Base-by-base conservation (phyloP, 2,329 filamentous ascomycete species). In the Calonectria hawksworthii region DNA sequence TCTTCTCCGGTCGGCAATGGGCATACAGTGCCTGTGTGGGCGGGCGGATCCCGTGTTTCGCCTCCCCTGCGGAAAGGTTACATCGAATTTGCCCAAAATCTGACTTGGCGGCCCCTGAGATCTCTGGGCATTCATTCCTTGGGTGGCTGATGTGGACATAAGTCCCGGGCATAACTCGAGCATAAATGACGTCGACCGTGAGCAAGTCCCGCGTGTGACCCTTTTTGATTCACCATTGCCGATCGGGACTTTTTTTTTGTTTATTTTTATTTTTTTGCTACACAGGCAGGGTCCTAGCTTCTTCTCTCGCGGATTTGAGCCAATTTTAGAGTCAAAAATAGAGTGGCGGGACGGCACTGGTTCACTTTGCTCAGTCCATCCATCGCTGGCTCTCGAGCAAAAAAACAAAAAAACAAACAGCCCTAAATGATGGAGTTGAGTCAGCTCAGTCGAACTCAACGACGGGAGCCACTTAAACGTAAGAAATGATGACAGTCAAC, bases 1-100 rank as follows among this genome's bases (percentile, higher is more conserved):
- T n/a, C 21, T 32, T n/a, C 30, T 32, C 11, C 56, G 36, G 34
- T 41, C 56, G 44, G 36, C 14, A 41, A n/a, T 32, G 2, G 34
- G 34, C 13, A 23, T 34, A 56, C 16, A 59, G 18, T 59, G 32
- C 30, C 54, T 23, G 54, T 36, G 56, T 38, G 28, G 56, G 56
- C 23, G 28, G 56, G 56, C 23, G 23, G n/a, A 26, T 38, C 56
- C 56, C 56, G 56, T 61, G 56, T 61, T n/a, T 61, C 56, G n/a
- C n/a, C 21, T 36, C 56, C 34, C 32, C 18, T 61, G 56, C 36
- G 34, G 34, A 26, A 38, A 63, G 56, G 56, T 63, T 63, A 41
- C 56, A 63, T 63, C 23, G 23, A 63, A 41, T 63, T 61, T 63
- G 34, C 32, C 56, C 32, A 59, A 63, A 44, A 41, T 63, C 34